Evolutionary conservation across 2,329 filamentous ascomycete species (phyloP).

Genomic region (Fusarium tricinctum): DNA sequence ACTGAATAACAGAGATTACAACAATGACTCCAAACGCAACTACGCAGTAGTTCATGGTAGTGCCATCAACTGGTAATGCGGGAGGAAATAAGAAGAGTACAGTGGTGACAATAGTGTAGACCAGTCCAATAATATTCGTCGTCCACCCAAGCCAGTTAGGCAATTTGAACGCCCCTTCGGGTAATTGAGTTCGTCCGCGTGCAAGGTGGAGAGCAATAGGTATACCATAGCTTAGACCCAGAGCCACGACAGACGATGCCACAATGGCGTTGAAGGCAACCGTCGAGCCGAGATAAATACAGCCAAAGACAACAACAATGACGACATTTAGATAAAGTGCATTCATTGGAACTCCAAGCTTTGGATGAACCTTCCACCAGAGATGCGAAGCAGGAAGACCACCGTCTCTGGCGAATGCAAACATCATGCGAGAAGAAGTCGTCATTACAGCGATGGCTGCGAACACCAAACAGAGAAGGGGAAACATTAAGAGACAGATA

Average conservation of each 20-base stretch:
- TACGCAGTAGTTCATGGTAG: constrained; percentile 74
- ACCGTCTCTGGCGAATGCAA: constrained; percentile 74
- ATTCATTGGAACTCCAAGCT: constrained; percentile 75
- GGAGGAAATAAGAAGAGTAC: constrained; percentile 81
- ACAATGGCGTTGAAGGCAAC: constrained; percentile 79
- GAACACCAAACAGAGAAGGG: constrained; percentile 74
- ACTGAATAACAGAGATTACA: constrained; percentile 58
- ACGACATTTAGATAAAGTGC: constrained; percentile 71
- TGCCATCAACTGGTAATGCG: constrained; percentile 71
- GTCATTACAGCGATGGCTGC: constrained; percentile 75
- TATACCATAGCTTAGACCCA: constrained; percentile 81
- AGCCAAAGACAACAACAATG: constrained; percentile 76
- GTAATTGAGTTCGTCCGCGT: constrained; percentile 74
- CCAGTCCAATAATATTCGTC: constrained; percentile 62
- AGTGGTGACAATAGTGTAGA: constrained; percentile 75
- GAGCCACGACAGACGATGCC: constrained; percentile 77
- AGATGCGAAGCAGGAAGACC: constrained; percentile 73
- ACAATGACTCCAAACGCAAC: constrained; percentile 63
- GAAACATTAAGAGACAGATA: constrained; percentile 76
- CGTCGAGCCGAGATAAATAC: constrained; percentile 76
- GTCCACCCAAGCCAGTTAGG: constrained; percentile 56
- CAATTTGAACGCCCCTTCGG: constrained; percentile 60
- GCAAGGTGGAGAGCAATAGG: constrained; percentile 78
- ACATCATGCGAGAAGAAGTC: constrained; percentile 75
- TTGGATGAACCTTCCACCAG: constrained; percentile 73